Evolutionary conservation across 768 basidiomycete genomes (phyloP).

Genomic region (Amyloporia xantha): DNA sequence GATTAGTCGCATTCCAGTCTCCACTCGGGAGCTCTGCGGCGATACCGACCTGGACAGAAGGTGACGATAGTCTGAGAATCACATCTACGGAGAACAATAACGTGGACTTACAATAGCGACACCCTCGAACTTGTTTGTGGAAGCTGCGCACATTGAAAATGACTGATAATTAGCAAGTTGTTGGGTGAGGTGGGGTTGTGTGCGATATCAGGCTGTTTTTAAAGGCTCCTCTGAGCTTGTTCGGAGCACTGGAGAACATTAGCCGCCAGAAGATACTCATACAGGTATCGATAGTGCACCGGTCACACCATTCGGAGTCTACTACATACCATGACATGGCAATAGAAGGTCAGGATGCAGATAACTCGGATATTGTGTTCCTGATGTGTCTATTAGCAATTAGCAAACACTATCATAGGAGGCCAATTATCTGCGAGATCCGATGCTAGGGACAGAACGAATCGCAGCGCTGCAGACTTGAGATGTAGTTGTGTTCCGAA

Average conservation of each 20-base stretch:
- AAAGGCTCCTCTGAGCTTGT: not conserved
- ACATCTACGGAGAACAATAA: not conserved
- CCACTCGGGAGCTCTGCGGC: slow-evolving; percentile 35
- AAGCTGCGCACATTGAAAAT: not conserved
- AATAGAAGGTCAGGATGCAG: no score
- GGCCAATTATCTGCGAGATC: no score
- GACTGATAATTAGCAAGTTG: not conserved
- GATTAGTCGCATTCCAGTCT: slow-evolving; percentile 17
- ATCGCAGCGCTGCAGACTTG: no score
- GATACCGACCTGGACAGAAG: slow-evolving; percentile 29
- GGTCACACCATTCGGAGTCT: no score
- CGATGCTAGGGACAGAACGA: no score
- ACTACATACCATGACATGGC: no score
- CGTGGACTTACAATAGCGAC: not conserved
- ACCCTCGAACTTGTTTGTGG: not conserved
- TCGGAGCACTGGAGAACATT: not conserved
- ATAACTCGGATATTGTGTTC: no score
- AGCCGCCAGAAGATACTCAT: not conserved
- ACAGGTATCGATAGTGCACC: not conserved
- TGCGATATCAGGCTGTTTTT: no score
- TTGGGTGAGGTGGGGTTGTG: no score
- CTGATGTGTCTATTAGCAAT: no score
- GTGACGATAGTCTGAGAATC: not conserved
- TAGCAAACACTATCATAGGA: no score
- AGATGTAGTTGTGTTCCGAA: no score